Evolutionary conservation across 768 basidiomycete genomes (phyloP).

Genomic region (Tubosaeta sp.): DNA sequence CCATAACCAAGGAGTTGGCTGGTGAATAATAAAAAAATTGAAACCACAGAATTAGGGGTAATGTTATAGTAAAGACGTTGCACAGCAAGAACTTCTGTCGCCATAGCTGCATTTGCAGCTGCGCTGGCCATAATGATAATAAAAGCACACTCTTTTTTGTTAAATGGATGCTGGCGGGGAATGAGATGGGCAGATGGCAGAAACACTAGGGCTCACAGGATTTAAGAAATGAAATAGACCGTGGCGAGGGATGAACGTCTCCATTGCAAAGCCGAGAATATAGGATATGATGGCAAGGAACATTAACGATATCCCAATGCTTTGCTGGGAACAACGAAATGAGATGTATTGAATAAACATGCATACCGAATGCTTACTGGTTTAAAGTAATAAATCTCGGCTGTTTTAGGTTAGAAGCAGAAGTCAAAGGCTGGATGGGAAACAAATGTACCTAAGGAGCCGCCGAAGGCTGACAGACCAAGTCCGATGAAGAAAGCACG

Average conservation of each 20-base stretch:
- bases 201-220: conserved; percentile 35
- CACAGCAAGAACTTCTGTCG: conserved; percentile 50
- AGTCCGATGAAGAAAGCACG: conserved; percentile 52
- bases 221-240: conserved; percentile 49
- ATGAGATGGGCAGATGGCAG: not conserved
- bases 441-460: conserved; percentile 40
- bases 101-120: conserved; percentile 50
- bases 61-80: conserved; percentile 53
- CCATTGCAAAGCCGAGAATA: conserved; percentile 44
- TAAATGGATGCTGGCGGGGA: conserved; percentile 47
- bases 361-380: conserved; percentile 32
- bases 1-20: conserved; percentile 45
- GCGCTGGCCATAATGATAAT: conserved; percentile 56
- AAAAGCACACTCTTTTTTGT: conserved; percentile 58
- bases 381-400: conserved; percentile 61
- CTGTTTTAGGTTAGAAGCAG: conserved; percentile 21
- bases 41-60: conserved; percentile 41
- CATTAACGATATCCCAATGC: conserved; percentile 47
- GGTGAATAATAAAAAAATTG: conserved; percentile 41
- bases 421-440: not conserved
- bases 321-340: conserved; percentile 37
- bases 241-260: conserved; percentile 41
- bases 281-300: conserved; percentile 51
- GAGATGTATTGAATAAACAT: not conserved
- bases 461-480: conserved; percentile 48